Evolutionary conservation across 2,329 filamentous ascomycete genomes (phyloP), one percentile per base, ranked within the genome.

Genomic region (Aspergillus quadricinctus): DNA sequence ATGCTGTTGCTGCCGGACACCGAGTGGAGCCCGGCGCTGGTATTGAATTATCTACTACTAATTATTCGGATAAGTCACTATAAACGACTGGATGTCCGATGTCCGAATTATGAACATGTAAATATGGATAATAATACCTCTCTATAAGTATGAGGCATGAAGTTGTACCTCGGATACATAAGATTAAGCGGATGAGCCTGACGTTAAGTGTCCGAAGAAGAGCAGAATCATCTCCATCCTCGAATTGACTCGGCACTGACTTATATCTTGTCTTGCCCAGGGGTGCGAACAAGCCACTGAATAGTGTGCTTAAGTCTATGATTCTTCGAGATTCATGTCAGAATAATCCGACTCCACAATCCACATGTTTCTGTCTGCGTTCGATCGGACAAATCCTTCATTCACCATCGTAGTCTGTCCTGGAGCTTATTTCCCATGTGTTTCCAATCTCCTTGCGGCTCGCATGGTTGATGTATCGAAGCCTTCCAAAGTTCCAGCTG

Each of bases 1-100:
- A 61, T 61, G 57, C 48, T 62, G 55, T 54, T 49, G 57, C 48
- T 52, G 58, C 61, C 58, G 61, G 52, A 40, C 50, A 52, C 61
- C 61, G 61, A 50, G 60, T 62, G 58, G 58, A 58, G 53, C 23
- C 21, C 49, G 48, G 31, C 21, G 5, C 41, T 19, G 11, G 41
- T 45, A 45, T 45, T 45, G 19, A 45, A 5, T 17, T 23, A 23
- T 3, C 23, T n/a, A n/a, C n/a, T n/a, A n/a, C 23, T 23, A 2
- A 23, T 23, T 11, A 7, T 17, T 14, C 11, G 31, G 4, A 35
- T 3, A 35, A 35, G 31, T 17, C 31, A 17, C 14, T 35, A 17
- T 35, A 35, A 35, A 35, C 31, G 31, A 35, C 31, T 35, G 31
- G 31, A 35, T 17, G 14, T 35, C 4, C 11, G 29, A 31, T 31